Conservation (phyloP, 2,329 filamentous ascomycete species). For the Colletotrichum trifolii region DNA sequence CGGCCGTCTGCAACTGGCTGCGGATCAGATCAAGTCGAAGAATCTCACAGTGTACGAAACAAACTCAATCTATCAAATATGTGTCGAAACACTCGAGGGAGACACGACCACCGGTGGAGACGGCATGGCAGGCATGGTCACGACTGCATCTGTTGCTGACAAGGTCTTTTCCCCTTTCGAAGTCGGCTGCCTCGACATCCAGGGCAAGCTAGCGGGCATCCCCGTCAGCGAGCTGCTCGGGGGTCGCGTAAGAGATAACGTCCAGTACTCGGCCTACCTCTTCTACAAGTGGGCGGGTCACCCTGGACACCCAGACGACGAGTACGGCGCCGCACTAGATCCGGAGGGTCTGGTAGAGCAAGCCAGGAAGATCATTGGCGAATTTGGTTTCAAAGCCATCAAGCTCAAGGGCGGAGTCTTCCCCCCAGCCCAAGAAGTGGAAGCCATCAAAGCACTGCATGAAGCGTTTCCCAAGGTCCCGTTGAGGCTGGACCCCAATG, state of each 20-base stretch:
- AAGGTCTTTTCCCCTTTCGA: slow-evolving; percentile 57
- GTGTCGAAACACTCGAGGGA: slow-evolving; percentile 74
- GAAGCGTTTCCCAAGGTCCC: slow-evolving; percentile 50
- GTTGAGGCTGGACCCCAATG: slow-evolving; percentile 51
- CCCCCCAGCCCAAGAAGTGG: slow-evolving; percentile 51
- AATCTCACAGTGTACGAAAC: slow-evolving; percentile 65
- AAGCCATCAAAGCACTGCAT: slow-evolving; percentile 50
- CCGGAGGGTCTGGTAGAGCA: slow-evolving; percentile 48
- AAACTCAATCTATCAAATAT: slow-evolving; percentile 85
- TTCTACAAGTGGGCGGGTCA: slow-evolving; percentile 57
- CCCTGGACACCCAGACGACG: slow-evolving; percentile 51
- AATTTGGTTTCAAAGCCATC: slow-evolving; percentile 56
- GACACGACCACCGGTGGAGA: slow-evolving; percentile 62
- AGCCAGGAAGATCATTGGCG: slow-evolving; percentile 51
- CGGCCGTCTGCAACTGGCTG: slow-evolving; percentile 46
- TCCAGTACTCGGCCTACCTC: slow-evolving; percentile 56
- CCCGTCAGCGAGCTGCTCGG: slow-evolving; percentile 53
- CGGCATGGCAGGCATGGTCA: slow-evolving; percentile 66
- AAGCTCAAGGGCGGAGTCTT: slow-evolving; percentile 57
- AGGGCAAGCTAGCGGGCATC: slow-evolving; percentile 52
- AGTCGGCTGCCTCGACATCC: slow-evolving; percentile 55
- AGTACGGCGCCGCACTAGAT: slow-evolving; percentile 52
- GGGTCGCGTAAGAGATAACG: slow-evolving; percentile 50
- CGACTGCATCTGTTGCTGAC: slow-evolving; percentile 52
- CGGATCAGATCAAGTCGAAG: slow-evolving; percentile 41